These are phyloP conservation scores for Paraphaeosphaeria minitans DNA, from an alignment of 2,329 filamentous ascomycete genomes.

Conservation along the genomic window DNA sequence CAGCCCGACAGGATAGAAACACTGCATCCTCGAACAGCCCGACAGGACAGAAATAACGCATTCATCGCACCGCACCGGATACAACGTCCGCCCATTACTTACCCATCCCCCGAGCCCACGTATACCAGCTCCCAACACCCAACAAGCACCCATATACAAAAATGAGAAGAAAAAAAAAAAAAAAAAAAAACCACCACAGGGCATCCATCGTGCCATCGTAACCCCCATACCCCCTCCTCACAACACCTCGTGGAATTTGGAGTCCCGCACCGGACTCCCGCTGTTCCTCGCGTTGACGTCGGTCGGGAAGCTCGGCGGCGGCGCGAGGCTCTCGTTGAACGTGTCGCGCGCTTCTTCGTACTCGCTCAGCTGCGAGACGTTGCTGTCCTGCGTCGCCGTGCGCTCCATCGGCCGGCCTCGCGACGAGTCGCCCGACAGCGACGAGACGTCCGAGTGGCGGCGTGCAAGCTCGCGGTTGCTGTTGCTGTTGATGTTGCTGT, in stretches of 20 bases:
- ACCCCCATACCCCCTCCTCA: not conserved
- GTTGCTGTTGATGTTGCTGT: no score
- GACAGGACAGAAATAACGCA: not conserved
- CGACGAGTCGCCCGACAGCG: slow-evolving; percentile 32
- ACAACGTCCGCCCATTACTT: not conserved
- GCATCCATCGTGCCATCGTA: slow-evolving; percentile 3
- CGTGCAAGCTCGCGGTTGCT: slow-evolving; percentile 13
- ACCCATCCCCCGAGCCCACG: slow-evolving; percentile 10
- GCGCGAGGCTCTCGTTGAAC: slow-evolving; percentile 54
- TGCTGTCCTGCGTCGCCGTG: not conserved
- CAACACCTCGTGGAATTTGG: slow-evolving; percentile 40
- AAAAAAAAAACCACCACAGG: not conserved
- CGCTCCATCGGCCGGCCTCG: slow-evolving; percentile 26
- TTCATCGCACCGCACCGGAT: not conserved
- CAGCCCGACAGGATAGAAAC: no score
- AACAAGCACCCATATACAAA: not conserved
- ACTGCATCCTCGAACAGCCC: no score
- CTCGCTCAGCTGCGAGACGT: slow-evolving; percentile 40
- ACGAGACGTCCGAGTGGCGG: slow-evolving; percentile 42
- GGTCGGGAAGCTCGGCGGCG: slow-evolving; percentile 46
- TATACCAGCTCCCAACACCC: slow-evolving; percentile 10
- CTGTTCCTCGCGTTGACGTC: slow-evolving; percentile 27
- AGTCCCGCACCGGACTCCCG: slow-evolving; percentile 40
- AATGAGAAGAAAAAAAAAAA: no score
- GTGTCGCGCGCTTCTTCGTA: slow-evolving; percentile 59